Evolutionary conservation across 2,329 filamentous ascomycete genomes (phyloP), one percentile per base, ranked within the genome.

Genomic region (Trichophyton benhamiae): DNA sequence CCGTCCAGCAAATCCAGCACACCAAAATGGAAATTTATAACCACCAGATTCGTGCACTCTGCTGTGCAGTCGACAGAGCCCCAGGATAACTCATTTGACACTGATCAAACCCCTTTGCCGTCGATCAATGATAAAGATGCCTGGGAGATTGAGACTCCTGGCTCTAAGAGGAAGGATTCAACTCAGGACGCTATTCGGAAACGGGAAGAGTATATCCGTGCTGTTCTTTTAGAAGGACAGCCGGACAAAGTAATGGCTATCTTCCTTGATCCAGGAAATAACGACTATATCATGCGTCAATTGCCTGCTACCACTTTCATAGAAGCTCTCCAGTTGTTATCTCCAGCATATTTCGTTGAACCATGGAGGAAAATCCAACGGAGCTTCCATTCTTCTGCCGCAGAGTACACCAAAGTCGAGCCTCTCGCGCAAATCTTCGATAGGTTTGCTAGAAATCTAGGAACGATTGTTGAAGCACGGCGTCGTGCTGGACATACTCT

Each of bases 301-400:
- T 33, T 90, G 22, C 78, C 85, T 0, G 71, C 77, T 1, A 75
- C 79, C 0, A 79, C 79, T 0, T 85, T 90, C 67, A 82, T 83
- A 1, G 83, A 87, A 64, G 79, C 87, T 8, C 70, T 91, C 33
- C 79, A 80, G 38, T 77, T 79, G 3, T 72, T 91, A 7, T 83
- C 88, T 62, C 86, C 87, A 0, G 67, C 72, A 25, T 71, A 80
- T 65, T 79, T 82, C 63, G 66, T 83, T 46, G 71, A 74, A 25
- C 74, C 75, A 1, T 76, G 78, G 66, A 73, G 81, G 3, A 68
- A 72, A 22, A 72, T 83, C 17, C 75, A 80, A 59, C 69, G 72
- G 20, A 71, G 79, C 11, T 69, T 83, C 20, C 84, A 86, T 68
- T 69, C 77, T 2, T 72, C 74, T 9, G 68, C 78, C 41, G 74